Evolutionary conservation across 139 green algal genomes (phyloP).

Genomic region (Chlorokybus atmophyticus): DNA sequence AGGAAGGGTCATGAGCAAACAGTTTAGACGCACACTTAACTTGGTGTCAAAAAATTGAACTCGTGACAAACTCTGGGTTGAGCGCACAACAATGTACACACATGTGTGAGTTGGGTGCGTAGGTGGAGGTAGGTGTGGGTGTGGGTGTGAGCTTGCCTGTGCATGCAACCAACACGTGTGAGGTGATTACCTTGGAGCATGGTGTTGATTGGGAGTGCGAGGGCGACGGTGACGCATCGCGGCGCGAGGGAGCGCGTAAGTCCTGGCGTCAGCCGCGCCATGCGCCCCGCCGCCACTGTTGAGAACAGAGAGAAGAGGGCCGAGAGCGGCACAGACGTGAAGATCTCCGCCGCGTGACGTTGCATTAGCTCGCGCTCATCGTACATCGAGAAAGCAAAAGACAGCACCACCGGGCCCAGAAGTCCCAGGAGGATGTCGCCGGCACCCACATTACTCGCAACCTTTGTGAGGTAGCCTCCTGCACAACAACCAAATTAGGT

Average conservation of each 20-base stretch:
- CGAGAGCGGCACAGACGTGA: slow-evolving; percentile 46
- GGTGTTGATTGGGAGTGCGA: slow-evolving; percentile 67
- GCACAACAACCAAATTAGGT: background rate
- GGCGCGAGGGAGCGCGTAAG: slow-evolving; percentile 56
- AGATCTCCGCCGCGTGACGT: slow-evolving; percentile 63
- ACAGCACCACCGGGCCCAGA: slow-evolving; percentile 71
- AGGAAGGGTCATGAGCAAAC: no score
- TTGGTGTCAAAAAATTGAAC: no score
- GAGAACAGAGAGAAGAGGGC: slow-evolving; percentile 58
- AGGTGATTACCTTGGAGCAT: slow-evolving; percentile 5
- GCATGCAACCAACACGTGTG: background rate
- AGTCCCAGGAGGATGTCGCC: slow-evolving; percentile 72
- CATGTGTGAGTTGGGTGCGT: no score
- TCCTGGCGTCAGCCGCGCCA: slow-evolving; percentile 38
- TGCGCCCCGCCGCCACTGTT: slow-evolving; percentile 46
- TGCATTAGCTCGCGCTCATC: slow-evolving; percentile 48
- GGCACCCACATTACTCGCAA: slow-evolving; percentile 27
- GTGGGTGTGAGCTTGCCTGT: no score
- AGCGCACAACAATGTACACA: background rate
- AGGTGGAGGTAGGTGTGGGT: no score
- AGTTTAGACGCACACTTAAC: no score
- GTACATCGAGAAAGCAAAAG: slow-evolving; percentile 67
- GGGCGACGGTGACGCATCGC: slow-evolving; percentile 63
- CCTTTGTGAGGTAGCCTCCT: background rate
- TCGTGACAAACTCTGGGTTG: no score